phyloP scores from a whole-genome alignment of 495 filamentous ascomycete genomes.

The Xylaria castorea region DNA sequence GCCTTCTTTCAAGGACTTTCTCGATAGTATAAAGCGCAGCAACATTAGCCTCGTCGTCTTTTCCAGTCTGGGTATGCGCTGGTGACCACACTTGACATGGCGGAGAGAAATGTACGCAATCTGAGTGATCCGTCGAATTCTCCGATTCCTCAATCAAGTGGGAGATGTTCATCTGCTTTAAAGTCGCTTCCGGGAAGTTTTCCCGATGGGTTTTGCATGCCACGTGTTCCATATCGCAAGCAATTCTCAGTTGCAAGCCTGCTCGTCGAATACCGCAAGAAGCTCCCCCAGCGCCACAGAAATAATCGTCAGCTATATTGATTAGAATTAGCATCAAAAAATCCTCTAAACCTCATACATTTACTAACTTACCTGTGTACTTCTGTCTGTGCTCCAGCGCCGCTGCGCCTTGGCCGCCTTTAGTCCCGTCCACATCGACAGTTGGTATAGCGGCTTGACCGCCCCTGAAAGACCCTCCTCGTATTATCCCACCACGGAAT shows the following conservation, averaged over 20 bases:
- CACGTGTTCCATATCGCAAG: constrained; percentile 61
- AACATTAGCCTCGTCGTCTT: constrained; percentile 73
- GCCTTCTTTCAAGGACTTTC: constrained; percentile 59
- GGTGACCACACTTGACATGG: constrained; percentile 82
- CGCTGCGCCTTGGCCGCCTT: background rate
- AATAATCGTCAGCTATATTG: constrained; percentile 69
- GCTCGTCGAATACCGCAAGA: constrained; percentile 69
- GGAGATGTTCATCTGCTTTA: constrained; percentile 51
- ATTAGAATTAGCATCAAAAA: background rate
- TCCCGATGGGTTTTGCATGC: constrained; percentile 60
- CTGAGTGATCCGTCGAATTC: constrained; percentile 49
- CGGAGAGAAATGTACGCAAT: constrained; percentile 77
- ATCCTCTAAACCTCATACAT: background rate
- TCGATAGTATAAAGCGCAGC: constrained; percentile 68
- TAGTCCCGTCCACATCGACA: constrained; percentile 5
- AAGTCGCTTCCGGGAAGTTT: constrained; percentile 62
- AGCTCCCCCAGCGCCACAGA: constrained; percentile 76
- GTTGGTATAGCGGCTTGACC: background rate
- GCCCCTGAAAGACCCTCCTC: constrained; percentile 39
- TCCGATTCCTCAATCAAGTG: constrained; percentile 45
- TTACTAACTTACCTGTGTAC: constrained; percentile 34
- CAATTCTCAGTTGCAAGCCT: constrained; percentile 53
- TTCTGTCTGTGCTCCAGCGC: constrained; percentile 23
- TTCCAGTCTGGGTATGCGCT: constrained; percentile 67
- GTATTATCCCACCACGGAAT: constrained; percentile 41